Evolutionary conservation across 371 early-diverging fungal species (phyloP).

Genomic region (Nematocida sp.): DNA sequence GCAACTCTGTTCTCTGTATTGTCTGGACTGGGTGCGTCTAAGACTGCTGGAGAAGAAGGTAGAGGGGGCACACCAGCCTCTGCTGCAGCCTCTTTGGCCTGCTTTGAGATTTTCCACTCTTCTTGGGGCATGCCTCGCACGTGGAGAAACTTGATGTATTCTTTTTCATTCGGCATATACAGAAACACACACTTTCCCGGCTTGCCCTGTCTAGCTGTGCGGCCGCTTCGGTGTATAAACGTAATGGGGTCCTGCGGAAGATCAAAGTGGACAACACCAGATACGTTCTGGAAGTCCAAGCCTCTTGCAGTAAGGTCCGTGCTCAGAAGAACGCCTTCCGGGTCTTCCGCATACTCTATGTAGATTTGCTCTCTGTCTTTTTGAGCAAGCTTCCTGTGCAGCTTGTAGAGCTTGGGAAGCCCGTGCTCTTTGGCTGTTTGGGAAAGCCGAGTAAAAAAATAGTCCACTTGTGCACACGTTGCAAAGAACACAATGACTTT

Average conservation of each 20-base stretch:
- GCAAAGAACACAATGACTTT: constrained; percentile 51
- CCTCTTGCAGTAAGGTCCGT: constrained; percentile 64
- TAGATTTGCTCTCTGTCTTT: constrained; percentile 54
- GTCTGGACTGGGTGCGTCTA: not conserved
- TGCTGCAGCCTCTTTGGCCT: not conserved
- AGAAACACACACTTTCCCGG: constrained; percentile 72
- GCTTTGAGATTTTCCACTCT: not conserved
- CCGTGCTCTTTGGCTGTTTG: not conserved
- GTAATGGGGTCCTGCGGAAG: constrained; percentile 72
- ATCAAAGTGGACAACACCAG: constrained; percentile 54
- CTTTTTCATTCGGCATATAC: constrained; percentile 59
- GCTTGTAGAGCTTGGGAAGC: constrained; percentile 10
- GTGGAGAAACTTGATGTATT: constrained; percentile 55
- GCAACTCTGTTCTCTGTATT: constrained; percentile 48
- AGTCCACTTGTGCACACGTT: constrained; percentile 62
- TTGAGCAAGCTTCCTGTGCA: constrained; percentile 61
- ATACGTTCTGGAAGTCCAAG: constrained; percentile 59
- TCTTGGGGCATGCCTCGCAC: constrained; percentile 30
- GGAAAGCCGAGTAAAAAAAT: constrained; percentile 65
- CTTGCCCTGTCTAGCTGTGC: constrained; percentile 83
- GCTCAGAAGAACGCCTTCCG: constrained; percentile 52
- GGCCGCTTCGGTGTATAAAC: constrained; percentile 91
- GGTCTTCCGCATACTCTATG: constrained; percentile 34
- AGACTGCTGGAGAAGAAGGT: not conserved
- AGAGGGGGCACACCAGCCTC: not conserved